Base-by-base conservation (phyloP, 2,329 filamentous ascomycete genomes). In the Venturia carpophila region DNA sequence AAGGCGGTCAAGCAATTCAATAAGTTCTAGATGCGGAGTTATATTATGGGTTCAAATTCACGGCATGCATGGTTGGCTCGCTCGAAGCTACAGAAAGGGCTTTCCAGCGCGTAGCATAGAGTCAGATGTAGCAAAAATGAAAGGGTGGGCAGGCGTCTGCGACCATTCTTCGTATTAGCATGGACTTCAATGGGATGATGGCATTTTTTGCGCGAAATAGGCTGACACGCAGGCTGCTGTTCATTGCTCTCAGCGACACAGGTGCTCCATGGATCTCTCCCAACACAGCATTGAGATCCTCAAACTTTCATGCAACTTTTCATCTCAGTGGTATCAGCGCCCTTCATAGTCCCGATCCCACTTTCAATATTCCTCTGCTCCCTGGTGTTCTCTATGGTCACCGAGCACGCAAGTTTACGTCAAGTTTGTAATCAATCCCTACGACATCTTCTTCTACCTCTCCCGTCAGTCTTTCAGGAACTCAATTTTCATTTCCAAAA, bases 1-100 rank as follows among this genome's bases (percentile, higher is more conserved):
- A 97, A 97, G 89, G 83, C 87, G 75, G 92, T 97, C 81, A 99
- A 99, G 92, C 82, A 87, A 80, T 99, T 99, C 88, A 85, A 81
- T 85, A 99, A 99, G 87, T 99, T 99, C 86, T 99, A 96, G 64
- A 65, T 66, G 63, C 52, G 58, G 60, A 60, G 39, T 61, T 58
- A 34, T 10, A 27, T 61, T 42, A 61, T 61, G 39, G 60, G 60
- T 61, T 61, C n/a, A 42, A 21, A 21, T 61, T 61, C 60, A 61
- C 27, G 60, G 60, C 39, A 61, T 61, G 60, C 37, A 61, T 42
- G 60, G 60, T 42, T 45, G 60, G 60, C 42, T 61, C 60, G 21
- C 21, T 45, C 30, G 52, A 24, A 11, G 52, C 52, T 58, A 58
- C 52, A 58, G n/a, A 37, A 37, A 42, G 37, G 17, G 19, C 39